Base-by-base conservation (phyloP, 2,329 filamentous ascomycete genomes). In the Xylogone sp. region DNA sequence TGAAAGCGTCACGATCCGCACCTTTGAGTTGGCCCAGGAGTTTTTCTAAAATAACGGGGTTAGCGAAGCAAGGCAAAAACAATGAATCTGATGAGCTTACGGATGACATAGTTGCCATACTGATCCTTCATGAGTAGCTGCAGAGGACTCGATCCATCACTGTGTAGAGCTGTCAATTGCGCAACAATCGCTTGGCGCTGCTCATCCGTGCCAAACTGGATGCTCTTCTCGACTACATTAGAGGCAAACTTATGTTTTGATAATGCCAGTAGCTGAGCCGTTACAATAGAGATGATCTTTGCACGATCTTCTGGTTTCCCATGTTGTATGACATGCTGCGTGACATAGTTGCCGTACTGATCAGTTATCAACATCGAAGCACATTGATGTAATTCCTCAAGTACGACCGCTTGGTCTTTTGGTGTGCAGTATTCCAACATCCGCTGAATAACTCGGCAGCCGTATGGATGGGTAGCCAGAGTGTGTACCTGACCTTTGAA, bases 241-340 rank as follows among this genome's bases (percentile, higher is more conserved):
- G 92, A 97, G 1, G 94, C 93, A 64, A 90, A 95, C 68, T 99
- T 99, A 74, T 97, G 90, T 74, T 91, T 96, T 21, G 91, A 96
- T 61, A 90, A 85, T 1, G 74, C 72, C 39, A 96, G 70, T 2
- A 96, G 74, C 52, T 90, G 82, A 12, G 77, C 75, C 57, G 86
- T 84, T 57, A 97, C 86, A 45, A 90, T 75, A 21, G 78, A 71
- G 51, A 96, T 87, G 62, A 97, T 86, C 60, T 77, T 82, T 13
- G 78, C 76, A 19, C 85, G 82, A 62, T 97, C 90, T 51, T 86
- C 82, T 3, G 81, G 76, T 48, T 84, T 79, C 21, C 92, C 92
- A 56, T 90, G 83, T 54, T 86, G 76, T 55, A 99, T 91, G 48
- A 97, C 84, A 65, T 97, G 90, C 67, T 97, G 94, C 3, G 88